Base-by-base conservation (phyloP, 768 basidiomycete genomes). In the Termitomyces bulborhizus region DNA sequence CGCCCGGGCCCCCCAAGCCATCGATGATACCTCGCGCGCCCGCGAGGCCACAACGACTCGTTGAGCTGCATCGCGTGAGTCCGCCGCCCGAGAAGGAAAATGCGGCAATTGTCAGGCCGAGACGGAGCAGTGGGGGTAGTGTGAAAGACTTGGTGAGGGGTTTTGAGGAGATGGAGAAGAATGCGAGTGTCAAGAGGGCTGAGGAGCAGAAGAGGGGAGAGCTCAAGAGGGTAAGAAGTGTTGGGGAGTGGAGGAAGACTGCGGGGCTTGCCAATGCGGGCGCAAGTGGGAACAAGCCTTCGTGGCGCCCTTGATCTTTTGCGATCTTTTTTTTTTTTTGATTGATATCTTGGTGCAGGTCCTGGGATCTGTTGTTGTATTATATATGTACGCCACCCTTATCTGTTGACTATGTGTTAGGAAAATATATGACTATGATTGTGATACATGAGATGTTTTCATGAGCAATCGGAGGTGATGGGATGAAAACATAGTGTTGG, bases 141-240 rank as follows among this genome's bases (percentile, higher is more conserved):
- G 89, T 91, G 55, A 88, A 79, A 68, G 88, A 90, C 50, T 66
- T 91, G 52, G 81, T 90, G 50, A 75, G 69, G 65, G 77, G 73
- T 31, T 91, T 83, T 62, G 87, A 90, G 68, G 67, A 65, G 45
- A 53, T 63, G 48, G 64, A 65, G 43, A 48, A 57, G 60, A 68
- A 73, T 63, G 64, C 64, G 45, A 65, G 49, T 47, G 68, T 74
- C 63, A 63, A 62, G 46, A 65, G 49, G 51, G 56, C 56, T 55
- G 66, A 61, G 39, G 64, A 61, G 51, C 61, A 61, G 47, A 62
- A 60, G 55, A 68, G 59, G 55, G 53, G 51, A 6, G 63, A 63
- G 42, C 50, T 72, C 64, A 66, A 68, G 63, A 65, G 69, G 53
- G 66, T 69, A 53, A 66, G 63, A 65, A 75, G 73, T 55, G 66